Evolutionary conservation across 129 eudicot species (phyloP).

Genomic region (Deinandra increscens): DNA sequence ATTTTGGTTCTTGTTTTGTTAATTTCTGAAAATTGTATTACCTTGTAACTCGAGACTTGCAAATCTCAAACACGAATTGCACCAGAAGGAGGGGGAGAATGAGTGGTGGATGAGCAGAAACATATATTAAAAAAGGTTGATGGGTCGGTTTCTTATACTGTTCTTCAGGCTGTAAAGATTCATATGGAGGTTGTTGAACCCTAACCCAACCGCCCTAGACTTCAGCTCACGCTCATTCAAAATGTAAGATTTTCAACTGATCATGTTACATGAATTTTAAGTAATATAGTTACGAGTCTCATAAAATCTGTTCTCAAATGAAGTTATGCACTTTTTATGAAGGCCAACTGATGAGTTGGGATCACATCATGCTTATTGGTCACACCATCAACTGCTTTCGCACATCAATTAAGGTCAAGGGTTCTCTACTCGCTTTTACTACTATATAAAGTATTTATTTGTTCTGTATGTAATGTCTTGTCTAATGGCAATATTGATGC

Average conservation of each 20-base stretch:
- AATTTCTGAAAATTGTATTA: too few species aligned
- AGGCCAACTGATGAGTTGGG: slow-evolving; percentile 76
- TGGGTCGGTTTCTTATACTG: slow-evolving; percentile 58
- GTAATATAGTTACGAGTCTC: neutral
- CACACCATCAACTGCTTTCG: slow-evolving; percentile 73
- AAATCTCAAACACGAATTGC: too few species aligned
- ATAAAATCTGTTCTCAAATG: too few species aligned
- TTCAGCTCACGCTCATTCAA: slow-evolving; percentile 65
- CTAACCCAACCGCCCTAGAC: slow-evolving; percentile 91
- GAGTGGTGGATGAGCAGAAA: slow-evolving; percentile 90
- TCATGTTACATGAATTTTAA: slow-evolving; percentile 1
- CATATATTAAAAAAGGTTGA: slow-evolving; percentile 68
- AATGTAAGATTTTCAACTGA: neutral
- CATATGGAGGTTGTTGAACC: slow-evolving; percentile 95
- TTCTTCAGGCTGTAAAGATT: slow-evolving; percentile 74
- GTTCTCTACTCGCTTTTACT: neutral
- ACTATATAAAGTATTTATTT: neutral
- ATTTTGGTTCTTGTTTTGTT: too few species aligned
- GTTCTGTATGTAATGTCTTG: neutral
- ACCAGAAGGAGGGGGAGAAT: slow-evolving; percentile 78
- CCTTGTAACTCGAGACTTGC: too few species aligned
- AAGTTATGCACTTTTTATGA: slow-evolving; percentile 67
- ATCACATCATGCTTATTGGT: slow-evolving; percentile 72
- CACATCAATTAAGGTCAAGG: slow-evolving; percentile 44
- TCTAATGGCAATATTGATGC: neutral